Base-by-base conservation (phyloP, 1,284 basidiomycete genomes). In the Porphyrellus sp. region DNA sequence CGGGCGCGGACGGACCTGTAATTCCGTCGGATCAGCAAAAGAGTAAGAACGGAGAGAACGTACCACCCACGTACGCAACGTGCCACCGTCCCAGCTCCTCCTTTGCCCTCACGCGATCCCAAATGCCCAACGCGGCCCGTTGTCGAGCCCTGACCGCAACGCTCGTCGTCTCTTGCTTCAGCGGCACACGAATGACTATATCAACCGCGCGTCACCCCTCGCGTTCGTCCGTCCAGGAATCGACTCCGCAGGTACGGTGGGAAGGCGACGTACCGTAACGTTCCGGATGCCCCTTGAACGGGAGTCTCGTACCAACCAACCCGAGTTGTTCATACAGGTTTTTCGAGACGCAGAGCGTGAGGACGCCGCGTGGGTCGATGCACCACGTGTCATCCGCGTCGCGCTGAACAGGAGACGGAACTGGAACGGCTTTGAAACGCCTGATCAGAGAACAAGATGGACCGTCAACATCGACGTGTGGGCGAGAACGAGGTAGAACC, bases 381-480 rank as follows among this genome's bases (percentile, higher is more conserved):
- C 81, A 83, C 86, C 86, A 88, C 2, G 72, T 74, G 53, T 85
- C 83, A 35, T 80, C 77, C 23, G 64, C 61, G 24, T 71, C 61
- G 5, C 61, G 31, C 4, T 70, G 64, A 4, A 13, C 35, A 21
- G 41, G n/a, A n/a, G n/a, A n/a, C n/a, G n/a, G 21, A 15, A 73
- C 61, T 28, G 76, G 72, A 15, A 75, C 41, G 39, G 70, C 69
- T 34, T 63, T 68, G 49, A 78, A 61, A n/a, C 60, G 59, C 42
- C 74, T 76, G 41, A 51, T 43, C 43, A 43, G 15, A 13, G 18
- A 25, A 18, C 46, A 41, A 20, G 27, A 33, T 31, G 15, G 18
- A 20, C 18, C 25, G 21, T 44, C 42, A 33, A 18, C 21, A 13
- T 24, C 38, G 13, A 16, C 11, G 38, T 13, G 20, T 18, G 12